Evolutionary conservation across 257 asterid genomes (phyloP).

Genomic region (Eucommia ulmoides): DNA sequence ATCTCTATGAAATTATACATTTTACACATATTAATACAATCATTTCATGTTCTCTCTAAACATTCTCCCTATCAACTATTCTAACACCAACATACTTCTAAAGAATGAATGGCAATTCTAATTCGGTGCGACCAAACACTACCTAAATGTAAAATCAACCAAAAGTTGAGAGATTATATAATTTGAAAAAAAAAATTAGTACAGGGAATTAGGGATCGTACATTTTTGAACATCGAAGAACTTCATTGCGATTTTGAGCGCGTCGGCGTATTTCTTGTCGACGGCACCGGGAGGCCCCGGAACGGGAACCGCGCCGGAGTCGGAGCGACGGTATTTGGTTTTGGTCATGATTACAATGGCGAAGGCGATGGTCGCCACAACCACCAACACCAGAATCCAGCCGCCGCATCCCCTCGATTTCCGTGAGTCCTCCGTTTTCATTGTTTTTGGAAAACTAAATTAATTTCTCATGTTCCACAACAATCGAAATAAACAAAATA

Average conservation of each 20-base stretch:
- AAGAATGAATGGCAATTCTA: not conserved
- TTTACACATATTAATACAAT: no score
- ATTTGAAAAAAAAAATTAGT: not conserved
- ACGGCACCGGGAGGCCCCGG: not conserved
- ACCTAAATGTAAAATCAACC: no score
- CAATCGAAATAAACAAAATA: constrained; percentile 1
- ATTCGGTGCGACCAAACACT: no score
- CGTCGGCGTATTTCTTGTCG: not conserved
- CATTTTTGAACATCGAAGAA: not conserved
- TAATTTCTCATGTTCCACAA: no score
- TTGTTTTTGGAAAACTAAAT: constrained; percentile 22
- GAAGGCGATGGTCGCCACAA: not conserved
- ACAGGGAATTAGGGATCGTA: not conserved
- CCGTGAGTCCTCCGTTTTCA: constrained; percentile 13
- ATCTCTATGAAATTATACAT: no score
- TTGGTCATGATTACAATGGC: not conserved
- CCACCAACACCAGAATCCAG: not conserved
- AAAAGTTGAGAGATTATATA: no score
- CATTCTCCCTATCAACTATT: no score
- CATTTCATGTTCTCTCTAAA: no score
- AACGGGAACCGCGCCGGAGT: not conserved
- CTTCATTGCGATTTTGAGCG: not conserved
- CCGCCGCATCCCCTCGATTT: not conserved
- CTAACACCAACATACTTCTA: not conserved
- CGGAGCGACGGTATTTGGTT: not conserved